phyloP scores from a whole-genome alignment of 768 basidiomycete species.

The Psilocybe cubensis region DNA sequence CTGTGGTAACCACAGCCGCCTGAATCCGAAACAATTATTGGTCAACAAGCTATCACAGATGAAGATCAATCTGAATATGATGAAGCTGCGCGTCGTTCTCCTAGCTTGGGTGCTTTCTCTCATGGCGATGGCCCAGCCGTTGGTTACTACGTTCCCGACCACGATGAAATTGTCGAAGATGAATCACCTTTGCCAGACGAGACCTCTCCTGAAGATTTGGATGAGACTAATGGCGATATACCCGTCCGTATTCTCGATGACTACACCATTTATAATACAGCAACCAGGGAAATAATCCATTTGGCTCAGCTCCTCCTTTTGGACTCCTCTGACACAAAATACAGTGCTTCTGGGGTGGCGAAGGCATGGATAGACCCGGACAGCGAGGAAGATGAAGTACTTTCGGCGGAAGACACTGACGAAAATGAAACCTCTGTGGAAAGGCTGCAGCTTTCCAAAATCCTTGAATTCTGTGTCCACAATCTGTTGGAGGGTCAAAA shows the following conservation, averaged over 20 bases:
- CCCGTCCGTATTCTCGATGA: conserved; percentile 61
- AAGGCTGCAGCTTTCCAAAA: conserved; percentile 41
- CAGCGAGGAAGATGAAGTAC: conserved; percentile 31
- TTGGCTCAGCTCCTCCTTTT: conserved; percentile 42
- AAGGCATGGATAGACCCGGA: conserved; percentile 37
- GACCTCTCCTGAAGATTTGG: conserved; percentile 27
- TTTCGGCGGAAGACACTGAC: conserved; percentile 32
- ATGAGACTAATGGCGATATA: conserved; percentile 36
- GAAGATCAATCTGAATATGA: not conserved
- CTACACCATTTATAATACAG: conserved; percentile 54
- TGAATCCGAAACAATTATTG: too few relatives aligned
- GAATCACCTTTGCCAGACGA: conserved; percentile 49
- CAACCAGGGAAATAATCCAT: conserved; percentile 40
- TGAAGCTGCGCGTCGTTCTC: not conserved
- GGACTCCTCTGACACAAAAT: conserved; percentile 26
- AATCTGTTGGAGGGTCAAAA: conserved; percentile 30
- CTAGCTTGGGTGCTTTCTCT: not conserved
- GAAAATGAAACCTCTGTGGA: conserved; percentile 28
- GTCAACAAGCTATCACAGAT: not conserved
- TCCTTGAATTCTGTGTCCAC: conserved; percentile 54
- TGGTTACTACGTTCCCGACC: not conserved
- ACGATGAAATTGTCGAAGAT: conserved; percentile 39
- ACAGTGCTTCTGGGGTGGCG: conserved; percentile 44
- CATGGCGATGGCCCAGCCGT: not conserved
- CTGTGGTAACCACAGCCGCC: not conserved